A percentile compares a stretch with the other conserved stretches of the same genome.
phyloP scores from a whole-genome alignment of 306 rosid genomes.

The Castanea mollissima region DNA sequence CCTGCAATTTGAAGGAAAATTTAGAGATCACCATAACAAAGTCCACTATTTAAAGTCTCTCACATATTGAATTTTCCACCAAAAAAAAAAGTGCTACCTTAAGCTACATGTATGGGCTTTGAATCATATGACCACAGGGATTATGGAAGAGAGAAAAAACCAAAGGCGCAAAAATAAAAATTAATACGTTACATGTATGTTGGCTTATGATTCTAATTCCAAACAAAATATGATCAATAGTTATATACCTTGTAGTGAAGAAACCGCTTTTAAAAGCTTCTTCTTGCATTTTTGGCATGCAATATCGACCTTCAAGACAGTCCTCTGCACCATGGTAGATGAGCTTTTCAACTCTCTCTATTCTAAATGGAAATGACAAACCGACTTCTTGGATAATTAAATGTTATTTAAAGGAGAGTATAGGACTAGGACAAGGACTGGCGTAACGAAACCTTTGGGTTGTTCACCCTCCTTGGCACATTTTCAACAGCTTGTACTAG shows the following conservation, averaged over 20 bases:
- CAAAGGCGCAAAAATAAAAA: no score
- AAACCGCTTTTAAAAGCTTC: slow-evolving; percentile 51
- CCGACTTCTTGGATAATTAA: not conserved
- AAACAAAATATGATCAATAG: no score
- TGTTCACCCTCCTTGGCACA: not conserved
- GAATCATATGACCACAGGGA: not conserved
- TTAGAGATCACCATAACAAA: not conserved
- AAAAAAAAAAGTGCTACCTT: no score
- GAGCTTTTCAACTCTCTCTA: not conserved
- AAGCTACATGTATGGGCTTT: no score
- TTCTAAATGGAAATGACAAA: not conserved
- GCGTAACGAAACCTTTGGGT: not conserved
- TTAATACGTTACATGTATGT: no score
- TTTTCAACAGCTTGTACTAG: not conserved
- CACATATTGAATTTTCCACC: no score
- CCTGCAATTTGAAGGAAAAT: slow-evolving; percentile 26
- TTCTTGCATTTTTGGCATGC: slow-evolving; percentile 54
- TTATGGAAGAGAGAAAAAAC: no score
- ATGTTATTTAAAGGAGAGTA: not conserved
- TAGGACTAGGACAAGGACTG: not conserved
- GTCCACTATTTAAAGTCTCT: no score
- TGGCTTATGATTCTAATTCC: no score
- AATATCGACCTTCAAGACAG: slow-evolving; percentile 55
- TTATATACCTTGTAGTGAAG: slow-evolving; percentile 48
- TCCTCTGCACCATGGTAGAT: slow-evolving; percentile 46